These are phyloP conservation scores for Nicotiana rustica DNA, from an alignment of 305 asterid genomes.

Conservation along the genomic window DNA sequence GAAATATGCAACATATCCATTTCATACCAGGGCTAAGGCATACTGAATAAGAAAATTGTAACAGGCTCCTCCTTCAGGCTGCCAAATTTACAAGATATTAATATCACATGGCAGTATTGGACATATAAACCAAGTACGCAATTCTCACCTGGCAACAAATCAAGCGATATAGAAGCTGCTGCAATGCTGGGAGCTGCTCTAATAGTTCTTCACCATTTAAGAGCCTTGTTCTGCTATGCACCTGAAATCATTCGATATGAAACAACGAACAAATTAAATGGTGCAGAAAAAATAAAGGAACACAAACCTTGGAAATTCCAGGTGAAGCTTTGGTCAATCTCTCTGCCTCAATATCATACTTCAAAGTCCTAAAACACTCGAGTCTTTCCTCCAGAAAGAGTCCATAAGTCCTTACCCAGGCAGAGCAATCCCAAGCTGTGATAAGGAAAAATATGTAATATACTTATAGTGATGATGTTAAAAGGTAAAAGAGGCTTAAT, in stretches of 20 bases:
- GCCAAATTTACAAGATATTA: conserved; percentile 38
- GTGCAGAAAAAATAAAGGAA: background rate
- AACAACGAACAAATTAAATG: conserved; percentile 36
- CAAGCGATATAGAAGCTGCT: conserved; percentile 80
- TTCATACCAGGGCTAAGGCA: conserved; percentile 78
- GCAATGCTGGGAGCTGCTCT: conserved; percentile 78
- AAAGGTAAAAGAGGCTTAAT: conserved; percentile 32
- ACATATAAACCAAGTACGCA: too few species aligned
- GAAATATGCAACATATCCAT: too few species aligned
- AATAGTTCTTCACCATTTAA: conserved; percentile 60
- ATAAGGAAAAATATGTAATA: conserved; percentile 23
- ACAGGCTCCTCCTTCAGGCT: conserved; percentile 95
- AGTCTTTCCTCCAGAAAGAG: conserved; percentile 88
- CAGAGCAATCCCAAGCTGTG: conserved; percentile 98
- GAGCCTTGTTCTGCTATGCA: conserved; percentile 45
- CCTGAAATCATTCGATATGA: conserved; percentile 42
- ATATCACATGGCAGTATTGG: background rate
- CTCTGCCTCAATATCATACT: conserved; percentile 74
- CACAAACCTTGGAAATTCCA: conserved; percentile 56
- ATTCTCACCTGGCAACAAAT: conserved; percentile 74
- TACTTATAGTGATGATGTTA: conserved; percentile 43
- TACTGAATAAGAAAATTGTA: conserved; percentile 78
- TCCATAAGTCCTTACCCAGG: conserved; percentile 90
- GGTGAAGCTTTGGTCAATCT: conserved; percentile 53
- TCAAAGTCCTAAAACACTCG: conserved; percentile 71